Conservation (phyloP, 768 basidiomycete genomes). For the Panaeolus cyanescens region DNA sequence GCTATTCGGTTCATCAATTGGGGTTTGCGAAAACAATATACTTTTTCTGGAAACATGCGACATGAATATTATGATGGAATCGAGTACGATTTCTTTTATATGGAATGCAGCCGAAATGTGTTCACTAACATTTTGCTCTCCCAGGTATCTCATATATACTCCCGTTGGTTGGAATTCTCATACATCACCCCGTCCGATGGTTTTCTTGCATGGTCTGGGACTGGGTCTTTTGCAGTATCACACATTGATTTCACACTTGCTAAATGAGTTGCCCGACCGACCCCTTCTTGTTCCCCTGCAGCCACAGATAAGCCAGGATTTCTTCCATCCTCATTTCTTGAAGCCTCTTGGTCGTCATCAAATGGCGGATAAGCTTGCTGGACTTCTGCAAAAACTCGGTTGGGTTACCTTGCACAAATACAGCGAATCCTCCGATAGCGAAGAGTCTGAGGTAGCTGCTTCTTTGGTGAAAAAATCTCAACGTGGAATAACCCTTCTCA, state of each 20-base stretch:
- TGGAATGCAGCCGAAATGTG: not conserved
- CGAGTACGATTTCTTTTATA: conserved; percentile 51
- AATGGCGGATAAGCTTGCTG: conserved; percentile 56
- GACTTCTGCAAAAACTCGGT: conserved; percentile 59
- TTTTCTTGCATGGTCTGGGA: conserved; percentile 90
- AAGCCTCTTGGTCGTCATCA: conserved; percentile 67
- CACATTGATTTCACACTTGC: conserved; percentile 57
- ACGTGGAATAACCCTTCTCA: conserved; percentile 74
- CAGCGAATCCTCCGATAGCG: conserved; percentile 22
- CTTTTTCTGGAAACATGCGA: conserved; percentile 40
- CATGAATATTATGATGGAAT: conserved; percentile 58
- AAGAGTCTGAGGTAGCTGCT: conserved; percentile 25
- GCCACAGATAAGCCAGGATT: conserved; percentile 83
- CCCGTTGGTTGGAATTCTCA: conserved; percentile 66
- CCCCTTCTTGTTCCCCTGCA: conserved; percentile 79
- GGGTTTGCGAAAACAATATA: conserved; percentile 45
- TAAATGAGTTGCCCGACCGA: conserved; percentile 57
- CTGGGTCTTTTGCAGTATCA: conserved; percentile 78
- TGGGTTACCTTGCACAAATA: conserved; percentile 48
- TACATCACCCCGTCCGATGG: conserved; percentile 64
- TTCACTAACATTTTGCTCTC: conserved; percentile 5
- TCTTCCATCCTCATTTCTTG: conserved; percentile 78
- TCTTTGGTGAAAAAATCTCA: conserved; percentile 19
- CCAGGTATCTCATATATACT: conserved; percentile 73
- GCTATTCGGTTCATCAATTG: conserved; percentile 51